phyloP scores from a whole-genome alignment of 805 yeast species.

The Metschnikowia vanudenii region DNA sequence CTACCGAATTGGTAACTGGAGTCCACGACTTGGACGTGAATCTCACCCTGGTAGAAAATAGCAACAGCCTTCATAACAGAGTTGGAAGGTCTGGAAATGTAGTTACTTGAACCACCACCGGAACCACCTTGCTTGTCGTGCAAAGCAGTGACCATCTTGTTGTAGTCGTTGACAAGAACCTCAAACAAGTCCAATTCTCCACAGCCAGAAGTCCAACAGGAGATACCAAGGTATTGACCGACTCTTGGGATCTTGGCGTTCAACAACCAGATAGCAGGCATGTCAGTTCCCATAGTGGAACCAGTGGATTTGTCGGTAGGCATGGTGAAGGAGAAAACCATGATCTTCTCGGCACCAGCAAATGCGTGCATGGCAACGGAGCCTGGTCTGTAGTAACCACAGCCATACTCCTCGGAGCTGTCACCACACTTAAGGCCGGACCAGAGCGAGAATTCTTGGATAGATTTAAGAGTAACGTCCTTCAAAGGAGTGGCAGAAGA shows the following conservation, averaged over 20 bases:
- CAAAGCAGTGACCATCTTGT: constrained; percentile 72
- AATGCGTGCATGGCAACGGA: constrained; percentile 96
- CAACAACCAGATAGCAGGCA: constrained; percentile 98
- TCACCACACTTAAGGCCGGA: constrained; percentile 58
- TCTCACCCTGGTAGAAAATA: constrained; percentile 57
- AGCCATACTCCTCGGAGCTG: constrained; percentile 42
- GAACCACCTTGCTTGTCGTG: constrained; percentile 74
- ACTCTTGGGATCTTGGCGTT: constrained; percentile 97
- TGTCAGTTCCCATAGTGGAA: constrained; percentile 45
- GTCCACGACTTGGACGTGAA: constrained; percentile 62
- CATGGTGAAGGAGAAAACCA: constrained; percentile 92
- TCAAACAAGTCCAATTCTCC: constrained; percentile 97
- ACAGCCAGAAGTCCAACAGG: constrained; percentile 97
- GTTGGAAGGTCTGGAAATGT: constrained; percentile 79
- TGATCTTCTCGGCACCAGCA: constrained; percentile 78
- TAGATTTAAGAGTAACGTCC: constrained; percentile 67
- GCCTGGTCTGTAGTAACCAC: constrained; percentile 84
- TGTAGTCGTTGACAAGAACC: constrained; percentile 65
- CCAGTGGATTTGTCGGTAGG: constrained; percentile 55
- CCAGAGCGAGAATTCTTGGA: constrained; percentile 80
- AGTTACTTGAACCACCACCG: constrained; percentile 89
- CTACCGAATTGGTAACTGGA: constrained; percentile 53
- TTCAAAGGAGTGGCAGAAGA: constrained; percentile 63
- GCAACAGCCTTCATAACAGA: constrained; percentile 87
- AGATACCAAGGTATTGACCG: constrained; percentile 81